These are phyloP conservation scores for Paxillus ammoniavirescens DNA, from an alignment of 768 basidiomycete species.

Conservation along the genomic window DNA sequence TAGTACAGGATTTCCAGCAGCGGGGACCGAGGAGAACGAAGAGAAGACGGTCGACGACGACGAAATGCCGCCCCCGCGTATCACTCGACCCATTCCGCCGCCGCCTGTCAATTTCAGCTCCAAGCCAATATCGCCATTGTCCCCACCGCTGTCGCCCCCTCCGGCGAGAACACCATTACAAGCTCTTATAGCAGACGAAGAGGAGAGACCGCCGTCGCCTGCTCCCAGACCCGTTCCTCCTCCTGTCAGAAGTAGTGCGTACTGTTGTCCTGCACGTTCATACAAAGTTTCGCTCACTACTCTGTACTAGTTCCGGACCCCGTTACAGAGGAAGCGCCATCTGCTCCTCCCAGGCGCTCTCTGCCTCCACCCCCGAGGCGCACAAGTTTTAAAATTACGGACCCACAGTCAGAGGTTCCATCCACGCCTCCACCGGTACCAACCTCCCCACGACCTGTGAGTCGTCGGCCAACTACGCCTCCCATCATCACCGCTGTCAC, in stretches of 20 bases:
- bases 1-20: neutral
- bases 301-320: conserved; percentile 8
- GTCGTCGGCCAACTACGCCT: conserved; percentile 18
- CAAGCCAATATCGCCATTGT: conserved; percentile 15
- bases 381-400: conserved; percentile 16
- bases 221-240: conserved; percentile 31
- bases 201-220: conserved; percentile 26
- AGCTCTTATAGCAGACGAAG: conserved; percentile 17
- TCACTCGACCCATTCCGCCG: conserved; percentile 30
- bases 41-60: conserved; percentile 19
- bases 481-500: conserved; percentile 23
- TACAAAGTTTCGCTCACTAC: conserved; percentile 1
- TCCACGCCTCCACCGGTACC: conserved; percentile 21
- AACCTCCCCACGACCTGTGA: conserved; percentile 12
- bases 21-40: conserved; percentile 14
- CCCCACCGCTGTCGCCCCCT: conserved; percentile 17
- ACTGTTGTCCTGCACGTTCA: neutral
- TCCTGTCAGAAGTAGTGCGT: conserved; percentile 28
- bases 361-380: conserved; percentile 25
- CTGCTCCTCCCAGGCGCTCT: conserved; percentile 14
- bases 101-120: conserved; percentile 31
- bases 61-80: conserved; percentile 31
- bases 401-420: conserved; percentile 7
- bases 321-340: conserved; percentile 10
- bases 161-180: conserved; percentile 6